Conservation (phyloP, 2,329 filamentous ascomycete genomes). For the Rhinocladiella similis region DNA sequence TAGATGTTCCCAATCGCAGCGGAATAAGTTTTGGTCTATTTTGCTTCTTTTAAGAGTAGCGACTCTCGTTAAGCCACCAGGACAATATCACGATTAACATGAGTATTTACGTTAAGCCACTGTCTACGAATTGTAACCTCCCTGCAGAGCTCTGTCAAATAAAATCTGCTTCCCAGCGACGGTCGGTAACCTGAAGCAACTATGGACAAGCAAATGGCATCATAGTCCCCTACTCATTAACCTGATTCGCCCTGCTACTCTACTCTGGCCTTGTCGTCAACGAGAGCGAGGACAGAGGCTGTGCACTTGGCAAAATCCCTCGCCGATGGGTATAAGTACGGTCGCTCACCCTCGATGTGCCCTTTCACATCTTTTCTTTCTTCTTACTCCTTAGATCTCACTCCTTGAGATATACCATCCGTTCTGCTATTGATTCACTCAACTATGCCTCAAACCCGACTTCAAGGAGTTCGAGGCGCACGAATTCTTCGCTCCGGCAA, state of each 20-base stretch:
- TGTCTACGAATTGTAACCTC: not conserved
- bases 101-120: not conserved
- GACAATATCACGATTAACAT: too few species aligned
- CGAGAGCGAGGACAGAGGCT: constrained; percentile 4
- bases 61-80: too few species aligned
- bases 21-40: too few species aligned
- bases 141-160: constrained; percentile 5
- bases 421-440: not conserved
- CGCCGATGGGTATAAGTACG: constrained; percentile 3
- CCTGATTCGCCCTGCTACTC: constrained; percentile 1
- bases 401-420: not conserved
- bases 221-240: not conserved
- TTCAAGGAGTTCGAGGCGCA: constrained; percentile 2
- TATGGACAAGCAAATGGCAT: constrained; percentile 3
- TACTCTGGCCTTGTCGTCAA: not conserved
- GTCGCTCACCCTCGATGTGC: constrained; percentile 1
- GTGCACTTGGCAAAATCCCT: constrained; percentile 1
- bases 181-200: not conserved
- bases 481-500: not conserved
- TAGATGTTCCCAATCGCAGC: too few species aligned
- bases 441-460: constrained; percentile 1
- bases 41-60: too few species aligned
- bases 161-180: not conserved
- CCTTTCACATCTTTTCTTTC: constrained; percentile 1
- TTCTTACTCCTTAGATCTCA: constrained; percentile 1